Evolutionary conservation across 495 filamentous ascomycete species (phyloP).

Genomic region (Aspergillus wentii): DNA sequence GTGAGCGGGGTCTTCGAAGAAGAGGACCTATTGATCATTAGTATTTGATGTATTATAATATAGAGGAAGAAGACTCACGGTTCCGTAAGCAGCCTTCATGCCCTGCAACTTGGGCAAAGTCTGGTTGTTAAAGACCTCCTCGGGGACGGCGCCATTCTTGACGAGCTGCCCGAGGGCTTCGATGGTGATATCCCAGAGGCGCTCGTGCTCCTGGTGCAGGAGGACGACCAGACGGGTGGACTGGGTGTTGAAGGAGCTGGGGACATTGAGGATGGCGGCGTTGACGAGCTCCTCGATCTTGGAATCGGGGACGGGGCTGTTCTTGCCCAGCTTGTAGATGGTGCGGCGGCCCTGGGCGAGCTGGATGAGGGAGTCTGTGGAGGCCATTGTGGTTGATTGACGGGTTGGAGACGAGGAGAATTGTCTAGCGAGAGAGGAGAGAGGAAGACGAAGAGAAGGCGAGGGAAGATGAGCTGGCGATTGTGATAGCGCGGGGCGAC

Average conservation of each 20-base stretch:
- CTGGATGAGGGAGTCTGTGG: constrained; percentile 30
- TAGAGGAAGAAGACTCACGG: constrained; percentile 25
- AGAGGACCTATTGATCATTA: constrained; percentile 34
- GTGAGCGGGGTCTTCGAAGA: constrained; percentile 46
- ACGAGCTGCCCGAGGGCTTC: constrained; percentile 35
- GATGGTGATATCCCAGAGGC: constrained; percentile 45
- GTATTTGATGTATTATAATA: neutral
- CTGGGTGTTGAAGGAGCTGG: constrained; percentile 53
- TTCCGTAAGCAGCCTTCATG: constrained; percentile 43
- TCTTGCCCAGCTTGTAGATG: constrained; percentile 42
- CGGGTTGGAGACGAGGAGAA: constrained; percentile 58
- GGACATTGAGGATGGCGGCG: constrained; percentile 40
- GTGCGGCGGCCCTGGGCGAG: constrained; percentile 42
- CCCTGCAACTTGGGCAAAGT: constrained; percentile 39
- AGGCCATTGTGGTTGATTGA: constrained; percentile 14
- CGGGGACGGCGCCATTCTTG: constrained; percentile 24
- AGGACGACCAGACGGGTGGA: constrained; percentile 46
- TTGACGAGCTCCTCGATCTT: constrained; percentile 47
- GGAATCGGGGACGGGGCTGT: constrained; percentile 41
- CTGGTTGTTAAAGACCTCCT: constrained; percentile 40
- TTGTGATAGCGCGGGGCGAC: constrained; percentile 50
- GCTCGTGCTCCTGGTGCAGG: constrained; percentile 43
- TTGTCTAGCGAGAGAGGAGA: constrained; percentile 35
- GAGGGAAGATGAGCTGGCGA: no score
- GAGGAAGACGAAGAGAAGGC: constrained; percentile 27